Percentiles rank a stretch among this genome's conserved stretches.
These are phyloP conservation scores for Wickerhamomyces bisporus DNA, from an alignment of 805 yeast species.

Conservation along the genomic window DNA sequence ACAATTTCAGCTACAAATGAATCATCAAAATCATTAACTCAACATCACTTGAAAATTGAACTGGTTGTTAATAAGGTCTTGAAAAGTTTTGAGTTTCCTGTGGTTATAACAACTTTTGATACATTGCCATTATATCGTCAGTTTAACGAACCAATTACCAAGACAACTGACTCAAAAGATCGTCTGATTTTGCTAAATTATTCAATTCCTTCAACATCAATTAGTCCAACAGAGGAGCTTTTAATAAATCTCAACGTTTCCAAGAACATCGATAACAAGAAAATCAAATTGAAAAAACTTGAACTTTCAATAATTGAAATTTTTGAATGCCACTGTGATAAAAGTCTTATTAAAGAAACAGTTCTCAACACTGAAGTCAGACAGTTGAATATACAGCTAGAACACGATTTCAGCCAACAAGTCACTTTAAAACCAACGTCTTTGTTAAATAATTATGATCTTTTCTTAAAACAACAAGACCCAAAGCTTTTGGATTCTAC, in stretches of 20 bases:
- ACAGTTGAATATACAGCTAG: conserved; percentile 9
- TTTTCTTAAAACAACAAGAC: conserved; percentile 27
- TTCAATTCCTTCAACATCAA: conserved; percentile 44
- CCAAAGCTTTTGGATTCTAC: conserved; percentile 23
- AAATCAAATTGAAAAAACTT: conserved; percentile 39
- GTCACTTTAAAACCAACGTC: conserved; percentile 24
- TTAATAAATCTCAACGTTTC: conserved; percentile 32
- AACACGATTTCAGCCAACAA: conserved; percentile 15
- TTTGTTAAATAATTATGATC: conserved; percentile 22
- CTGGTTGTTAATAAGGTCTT: conserved; percentile 11
- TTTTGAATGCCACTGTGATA: conserved; percentile 34
- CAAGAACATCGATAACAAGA: conserved; percentile 24
- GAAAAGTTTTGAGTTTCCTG: conserved; percentile 34
- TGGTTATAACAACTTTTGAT: conserved; percentile 52
- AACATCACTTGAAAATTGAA: conserved; percentile 38
- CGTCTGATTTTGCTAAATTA: conserved; percentile 42
- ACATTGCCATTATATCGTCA: conserved; percentile 51
- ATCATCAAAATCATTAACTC: conserved; percentile 38
- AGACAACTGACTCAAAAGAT: conserved; percentile 41
- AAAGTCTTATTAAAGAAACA: conserved; percentile 42
- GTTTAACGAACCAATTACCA: conserved; percentile 47
- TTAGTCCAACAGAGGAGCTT: conserved; percentile 54
- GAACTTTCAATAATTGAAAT: conserved; percentile 44
- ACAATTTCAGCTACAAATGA: conserved; percentile 50
- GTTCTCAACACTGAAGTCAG: conserved; percentile 27